A percentile compares a stretch with the other conserved stretches of the same genome.
phyloP scores from a whole-genome alignment of 495 filamentous ascomycete genomes.

The Glonium stellatum region DNA sequence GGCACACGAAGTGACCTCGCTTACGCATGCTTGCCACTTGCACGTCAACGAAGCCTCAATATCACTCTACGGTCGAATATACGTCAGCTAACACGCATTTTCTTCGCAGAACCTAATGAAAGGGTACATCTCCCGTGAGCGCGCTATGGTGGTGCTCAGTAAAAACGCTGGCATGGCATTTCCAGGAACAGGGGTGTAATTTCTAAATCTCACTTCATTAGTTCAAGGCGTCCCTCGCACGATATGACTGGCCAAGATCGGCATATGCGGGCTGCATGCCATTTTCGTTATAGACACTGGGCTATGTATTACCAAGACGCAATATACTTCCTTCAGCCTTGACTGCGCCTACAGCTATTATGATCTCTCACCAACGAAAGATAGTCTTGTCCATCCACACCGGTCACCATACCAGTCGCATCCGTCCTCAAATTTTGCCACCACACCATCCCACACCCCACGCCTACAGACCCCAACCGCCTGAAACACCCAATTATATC shows the following conservation, averaged over 20 bases:
- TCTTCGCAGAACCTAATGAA: constrained; percentile 76
- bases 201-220: constrained; percentile 2
- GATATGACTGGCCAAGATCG: not conserved
- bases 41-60: not conserved
- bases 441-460: not conserved
- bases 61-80: not conserved
- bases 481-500: not conserved
- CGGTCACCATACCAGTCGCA: not conserved
- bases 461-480: not conserved
- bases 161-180: constrained; percentile 70
- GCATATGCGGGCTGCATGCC: not conserved
- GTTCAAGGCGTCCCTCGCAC: not conserved
- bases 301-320: not conserved
- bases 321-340: not conserved
- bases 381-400: no score
- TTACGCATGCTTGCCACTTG: constrained; percentile 9
- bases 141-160: constrained; percentile 81
- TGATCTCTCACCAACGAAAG: not conserved
- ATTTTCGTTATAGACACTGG: not conserved
- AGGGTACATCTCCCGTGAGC: constrained; percentile 90
- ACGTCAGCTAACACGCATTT: constrained; percentile 6
- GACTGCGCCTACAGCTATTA: not conserved
- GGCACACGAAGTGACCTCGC: constrained; percentile 2
- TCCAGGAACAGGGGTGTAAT: constrained; percentile 82
- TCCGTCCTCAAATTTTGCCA: not conserved